Base-by-base conservation (phyloP, 2,329 filamentous ascomycete genomes). In the Ascochyta pisi region DNA sequence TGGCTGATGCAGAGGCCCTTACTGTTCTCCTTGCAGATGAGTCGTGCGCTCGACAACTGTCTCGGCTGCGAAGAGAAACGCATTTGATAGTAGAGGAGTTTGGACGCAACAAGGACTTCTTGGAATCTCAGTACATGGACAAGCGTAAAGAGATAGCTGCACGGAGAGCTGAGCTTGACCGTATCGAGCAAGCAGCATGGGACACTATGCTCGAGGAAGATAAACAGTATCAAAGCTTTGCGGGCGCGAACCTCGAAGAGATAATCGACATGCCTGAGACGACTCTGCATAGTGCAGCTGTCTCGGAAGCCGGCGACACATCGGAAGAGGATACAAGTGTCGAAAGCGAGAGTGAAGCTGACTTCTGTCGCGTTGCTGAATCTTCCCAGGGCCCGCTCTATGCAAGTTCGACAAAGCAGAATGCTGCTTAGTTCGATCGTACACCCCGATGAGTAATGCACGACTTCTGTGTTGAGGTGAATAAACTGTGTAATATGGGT, bases 61-160 rank as follows among this genome's bases (percentile, higher is more conserved):
- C 38, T 3, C 38, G 29, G 13, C 13, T 50, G n/a, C 47, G 38
- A 27, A 37, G 40, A 6, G 29, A 50, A n/a, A 50, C 47, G 3
- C 47, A 35, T n/a, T 33, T 33, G 27, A n/a, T 42, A 5, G 47
- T 35, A 41, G 19, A 19, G 19, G 47, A 50, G 9, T 35, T 50
- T 15, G 47, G 40, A 29, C 38, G 47, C 9, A 50, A 50, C 16
- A 42, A 50, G 22, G 47, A 50, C 16, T 24, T 50, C 4, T 35
- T 50, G 29, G 38, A 50, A 27, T 6, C 10, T 13, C 27, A 29
- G 16, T 37, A 35, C 19, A 22, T 43, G 29, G 47, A 43, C 10
- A 50, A 35, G 37, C 22, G 47, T 2, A 50, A 35, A 22, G 38
- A 43, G n/a, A 26, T 50, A 27, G 38, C 38, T 10, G 47, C 38